Base-by-base conservation (phyloP, 371 early-diverging fungal species). In the Mucor indicus region DNA sequence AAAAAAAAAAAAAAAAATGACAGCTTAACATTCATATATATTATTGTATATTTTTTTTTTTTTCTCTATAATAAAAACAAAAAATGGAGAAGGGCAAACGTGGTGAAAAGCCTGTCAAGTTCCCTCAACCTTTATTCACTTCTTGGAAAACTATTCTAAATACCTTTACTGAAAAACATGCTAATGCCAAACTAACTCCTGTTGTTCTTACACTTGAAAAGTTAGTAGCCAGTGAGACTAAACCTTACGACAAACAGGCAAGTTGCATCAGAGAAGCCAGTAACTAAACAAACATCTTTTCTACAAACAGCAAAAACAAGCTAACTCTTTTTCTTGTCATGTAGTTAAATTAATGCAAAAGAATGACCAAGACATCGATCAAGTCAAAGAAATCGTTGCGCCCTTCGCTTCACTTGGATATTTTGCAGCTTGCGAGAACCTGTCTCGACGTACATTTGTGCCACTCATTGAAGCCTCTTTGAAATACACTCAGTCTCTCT, bases 361-460 rank as follows among this genome's bases (percentile, higher is more conserved):
- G 36, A 23, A 29, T 15, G 39, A 44, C 2, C 23, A 45, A 20
- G 17, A 13, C 11, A 30, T 38, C 22, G 33, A 39, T 15, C 62
- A 62, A 37, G 45, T 64, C 20, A 39, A 50, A 19, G 29, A 17
- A 17, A 40, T 72, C 9, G 48, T 75, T 10, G 64, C 59, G 16
- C 67, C 72, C 10, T 53, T 79, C 23, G 72, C 59, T 7, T 60
- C 60, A 2, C 44, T 57, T 2, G 72, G 72, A 7, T 76, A 76
- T 48, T 74, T 74, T 42, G 54, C 55, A 15, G 64, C 72, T n/a
- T 40, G 48, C 5, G 76, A 76, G 48, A 67, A 61, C 21, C 42
- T 68, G 11, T 61, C 75, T 20, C 62, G 75, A 37, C 68, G 72
- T 9, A 61, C 55, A 19, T 76, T 76, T 43, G 58, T 79, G 17